Evolutionary conservation across 1,284 basidiomycete species (phyloP), one percentile per base, ranked within the genome.

Genomic region (Tilletiopsis washingtonensis): DNA sequence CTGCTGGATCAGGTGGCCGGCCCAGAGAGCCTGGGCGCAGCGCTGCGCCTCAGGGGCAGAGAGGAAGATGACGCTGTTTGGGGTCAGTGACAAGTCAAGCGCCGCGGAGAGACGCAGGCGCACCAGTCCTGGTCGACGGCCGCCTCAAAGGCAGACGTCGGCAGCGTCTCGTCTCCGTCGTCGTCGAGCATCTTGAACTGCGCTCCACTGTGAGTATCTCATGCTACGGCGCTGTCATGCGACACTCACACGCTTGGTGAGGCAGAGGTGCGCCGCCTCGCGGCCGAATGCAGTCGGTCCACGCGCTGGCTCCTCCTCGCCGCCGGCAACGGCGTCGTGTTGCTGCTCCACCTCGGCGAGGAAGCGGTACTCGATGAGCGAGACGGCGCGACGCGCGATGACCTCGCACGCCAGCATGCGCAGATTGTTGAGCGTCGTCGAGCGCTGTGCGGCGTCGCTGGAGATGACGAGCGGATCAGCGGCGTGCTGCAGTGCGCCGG

Each of bases 161-260:
- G 57, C 4, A 58, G 29, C 19, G 43, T 40, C 4, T 55, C 41
- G 38, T 66, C 62, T 21, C 65, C 65, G 38, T 64, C 57, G 34
- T 53, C 54, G 42, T 64, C 51, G 41, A 60, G 49, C 23, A 52
- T 50, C 26, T 51, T 44, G 40, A 66, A 68, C n/a, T n/a, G n/a
- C n/a, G n/a, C n/a, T n/a, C n/a, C n/a, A n/a, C n/a, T n/a, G n/a
- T n/a, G n/a, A n/a, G n/a, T n/a, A n/a, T n/a, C n/a, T n/a, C n/a
- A n/a, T n/a, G n/a, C n/a, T n/a, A n/a, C n/a, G n/a, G n/a, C n/a
- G n/a, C n/a, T n/a, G n/a, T n/a, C n/a, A n/a, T n/a, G n/a, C n/a
- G n/a, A n/a, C n/a, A n/a, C n/a, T n/a, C n/a, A n/a, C n/a, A 39
- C 60, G 58, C 45, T 64, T 66, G 15, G 59, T 60, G 12, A 68